phyloP scores from a whole-genome alignment of 2,329 filamentous ascomycete genomes.

The Pseudogymnoascus sp. region DNA sequence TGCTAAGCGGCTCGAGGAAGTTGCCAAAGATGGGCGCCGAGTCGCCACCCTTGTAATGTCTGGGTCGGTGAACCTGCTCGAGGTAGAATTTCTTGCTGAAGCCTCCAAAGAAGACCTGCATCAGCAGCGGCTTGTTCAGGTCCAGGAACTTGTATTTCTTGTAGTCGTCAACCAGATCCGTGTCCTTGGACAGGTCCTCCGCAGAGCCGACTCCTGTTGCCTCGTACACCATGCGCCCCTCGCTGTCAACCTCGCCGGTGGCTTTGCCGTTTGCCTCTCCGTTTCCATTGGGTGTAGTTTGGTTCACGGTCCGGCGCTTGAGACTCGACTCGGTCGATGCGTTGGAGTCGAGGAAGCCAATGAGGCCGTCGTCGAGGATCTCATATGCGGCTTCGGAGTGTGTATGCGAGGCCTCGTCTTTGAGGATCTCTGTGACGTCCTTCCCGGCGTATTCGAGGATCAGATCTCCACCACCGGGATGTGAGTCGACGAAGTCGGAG shows the following conservation, averaged over 20 bases:
- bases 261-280: slow-evolving; percentile 24
- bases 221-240: slow-evolving; percentile 38
- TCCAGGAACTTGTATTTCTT: slow-evolving; percentile 92
- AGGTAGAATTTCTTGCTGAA: slow-evolving; percentile 97
- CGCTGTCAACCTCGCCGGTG: slow-evolving; percentile 33
- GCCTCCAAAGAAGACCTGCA: slow-evolving; percentile 79
- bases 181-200: slow-evolving; percentile 80
- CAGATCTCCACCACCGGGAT: slow-evolving; percentile 83
- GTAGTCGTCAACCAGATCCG: slow-evolving; percentile 67
- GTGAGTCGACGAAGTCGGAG: slow-evolving; percentile 80
- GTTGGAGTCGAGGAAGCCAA: slow-evolving; percentile 68
- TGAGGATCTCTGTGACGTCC: slow-evolving; percentile 74
- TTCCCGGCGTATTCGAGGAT: slow-evolving; percentile 85
- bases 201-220: slow-evolving; percentile 80
- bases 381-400: slow-evolving; percentile 96
- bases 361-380: slow-evolving; percentile 75
- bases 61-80: slow-evolving; percentile 87
- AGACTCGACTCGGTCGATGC: slow-evolving; percentile 29
- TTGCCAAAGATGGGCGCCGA: slow-evolving; percentile 95
- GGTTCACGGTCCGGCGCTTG: slow-evolving; percentile 28
- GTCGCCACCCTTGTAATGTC: slow-evolving; percentile 88
- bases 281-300: slow-evolving; percentile 36
- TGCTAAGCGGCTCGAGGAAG: slow-evolving; percentile 92
- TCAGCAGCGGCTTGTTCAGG: slow-evolving; percentile 71
- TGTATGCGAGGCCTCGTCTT: slow-evolving; percentile 71